Conservation (phyloP, 805 yeast genomes). For the Hanseniaspora pseudoguilliermondii region DNA sequence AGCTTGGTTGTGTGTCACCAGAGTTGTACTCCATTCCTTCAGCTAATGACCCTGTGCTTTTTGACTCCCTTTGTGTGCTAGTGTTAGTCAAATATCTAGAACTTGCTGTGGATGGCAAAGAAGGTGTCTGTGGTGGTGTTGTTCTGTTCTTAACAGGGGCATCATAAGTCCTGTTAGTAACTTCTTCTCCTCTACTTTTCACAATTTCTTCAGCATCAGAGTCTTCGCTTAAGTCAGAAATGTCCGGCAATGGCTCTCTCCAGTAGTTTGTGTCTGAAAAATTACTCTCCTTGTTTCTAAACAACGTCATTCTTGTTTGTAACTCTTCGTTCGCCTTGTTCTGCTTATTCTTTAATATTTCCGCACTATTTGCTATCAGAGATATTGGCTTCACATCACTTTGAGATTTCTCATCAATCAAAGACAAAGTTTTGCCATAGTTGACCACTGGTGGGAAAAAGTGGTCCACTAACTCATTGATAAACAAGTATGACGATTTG, state of each 20-base stretch:
- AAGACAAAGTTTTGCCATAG: background rate
- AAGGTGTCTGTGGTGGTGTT: background rate
- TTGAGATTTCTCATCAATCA: background rate
- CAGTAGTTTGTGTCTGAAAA: conserved; percentile 84
- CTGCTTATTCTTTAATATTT: background rate
- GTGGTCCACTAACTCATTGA: conserved; percentile 90
- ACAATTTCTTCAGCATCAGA: conserved; percentile 27
- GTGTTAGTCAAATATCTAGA: background rate
- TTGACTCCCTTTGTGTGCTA: conserved; percentile 13
- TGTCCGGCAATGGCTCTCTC: conserved; percentile 65
- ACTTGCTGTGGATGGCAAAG: background rate
- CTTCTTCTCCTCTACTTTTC: background rate
- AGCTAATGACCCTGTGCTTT: conserved; percentile 15
- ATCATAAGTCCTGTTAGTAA: background rate
- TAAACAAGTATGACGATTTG: conserved; percentile 72
- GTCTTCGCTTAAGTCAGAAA: conserved; percentile 47
- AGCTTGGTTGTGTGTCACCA: background rate
- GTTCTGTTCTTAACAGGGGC: background rate
- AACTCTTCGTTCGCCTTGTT: conserved; percentile 6
- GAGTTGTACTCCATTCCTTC: background rate
- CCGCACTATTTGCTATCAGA: background rate
- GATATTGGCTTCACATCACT: background rate
- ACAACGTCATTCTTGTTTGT: conserved; percentile 15
- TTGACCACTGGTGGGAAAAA: conserved; percentile 74
- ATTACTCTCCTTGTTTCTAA: conserved; percentile 26